Evolutionary conservation across 106 monocot species (phyloP).

Genomic region (Platanthera guangdongensis): DNA sequence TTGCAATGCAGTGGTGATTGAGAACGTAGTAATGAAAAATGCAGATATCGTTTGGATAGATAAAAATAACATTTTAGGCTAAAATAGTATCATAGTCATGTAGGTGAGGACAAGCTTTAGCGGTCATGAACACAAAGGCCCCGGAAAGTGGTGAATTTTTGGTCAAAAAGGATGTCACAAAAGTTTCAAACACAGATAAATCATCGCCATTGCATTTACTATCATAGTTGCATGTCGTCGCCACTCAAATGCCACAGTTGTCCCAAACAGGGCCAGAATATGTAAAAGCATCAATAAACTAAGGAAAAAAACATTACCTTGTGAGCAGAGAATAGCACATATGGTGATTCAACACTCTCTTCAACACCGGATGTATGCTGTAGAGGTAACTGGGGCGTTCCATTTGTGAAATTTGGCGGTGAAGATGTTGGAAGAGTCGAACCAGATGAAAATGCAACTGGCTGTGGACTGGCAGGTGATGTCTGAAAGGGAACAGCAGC

Average conservation of each 20-base stretch:
- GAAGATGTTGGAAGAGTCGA: conserved; percentile 60
- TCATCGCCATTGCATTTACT: too few species aligned
- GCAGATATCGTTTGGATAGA: too few species aligned
- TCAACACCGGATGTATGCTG: conserved; percentile 33
- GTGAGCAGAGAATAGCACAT: conserved; percentile 88
- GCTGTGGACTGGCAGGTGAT: conserved; percentile 60
- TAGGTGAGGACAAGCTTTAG: too few species aligned
- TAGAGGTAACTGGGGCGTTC: conserved; percentile 42
- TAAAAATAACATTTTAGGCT: too few species aligned
- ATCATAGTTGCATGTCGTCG: not conserved
- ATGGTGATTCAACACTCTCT: conserved; percentile 60
- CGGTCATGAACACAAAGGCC: too few species aligned
- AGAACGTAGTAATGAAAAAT: too few species aligned
- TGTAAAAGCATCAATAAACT: conserved; percentile 4
- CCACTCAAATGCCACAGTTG: not conserved
- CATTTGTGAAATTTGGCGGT: conserved; percentile 51
- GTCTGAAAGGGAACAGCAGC: conserved; percentile 67
- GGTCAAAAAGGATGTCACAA: too few species aligned
- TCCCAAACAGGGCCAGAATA: not conserved
- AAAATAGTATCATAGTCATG: too few species aligned
- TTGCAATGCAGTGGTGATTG: too few species aligned
- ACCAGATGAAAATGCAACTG: conserved; percentile 35
- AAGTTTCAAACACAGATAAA: too few species aligned
- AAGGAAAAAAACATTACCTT: conserved; percentile 43
- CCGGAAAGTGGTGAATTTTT: too few species aligned